These are phyloP conservation scores for Paxillus rubicundulus DNA, from an alignment of 768 basidiomycete genomes.

Conservation along the genomic window DNA sequence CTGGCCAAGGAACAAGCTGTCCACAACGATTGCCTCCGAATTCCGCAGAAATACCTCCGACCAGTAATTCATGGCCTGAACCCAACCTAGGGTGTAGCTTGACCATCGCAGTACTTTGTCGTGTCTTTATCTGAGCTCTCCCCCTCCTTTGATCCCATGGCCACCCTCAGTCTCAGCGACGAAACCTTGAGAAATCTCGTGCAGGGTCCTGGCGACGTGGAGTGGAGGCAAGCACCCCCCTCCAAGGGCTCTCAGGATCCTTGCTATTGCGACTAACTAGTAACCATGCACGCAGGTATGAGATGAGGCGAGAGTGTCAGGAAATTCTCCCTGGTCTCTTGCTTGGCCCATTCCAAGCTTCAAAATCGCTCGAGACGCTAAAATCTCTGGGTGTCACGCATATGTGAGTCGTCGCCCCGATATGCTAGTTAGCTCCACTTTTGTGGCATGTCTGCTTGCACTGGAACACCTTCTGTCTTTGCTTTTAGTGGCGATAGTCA, in stretches of 20 bases:
- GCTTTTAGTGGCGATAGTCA: background rate
- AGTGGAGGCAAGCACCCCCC: constrained; percentile 64
- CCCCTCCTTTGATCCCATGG: constrained; percentile 9
- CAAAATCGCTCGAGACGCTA: constrained; percentile 75
- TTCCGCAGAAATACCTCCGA: constrained; percentile 25
- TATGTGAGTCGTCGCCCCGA: constrained; percentile 48
- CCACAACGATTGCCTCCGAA: constrained; percentile 17
- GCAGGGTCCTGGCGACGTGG: constrained; percentile 77
- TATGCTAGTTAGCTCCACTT: background rate
- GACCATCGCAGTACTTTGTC: background rate
- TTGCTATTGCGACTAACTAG: constrained; percentile 13
- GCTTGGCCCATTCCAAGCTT: constrained; percentile 86
- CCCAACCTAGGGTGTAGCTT: no score
- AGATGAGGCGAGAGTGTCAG: constrained; percentile 95
- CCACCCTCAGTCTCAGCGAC: constrained; percentile 28
- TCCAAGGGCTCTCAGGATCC: background rate
- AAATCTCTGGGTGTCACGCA: constrained; percentile 70
- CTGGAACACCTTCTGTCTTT: background rate
- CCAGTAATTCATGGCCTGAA: constrained; percentile 6
- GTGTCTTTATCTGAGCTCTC: background rate
- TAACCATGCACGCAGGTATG: constrained; percentile 55
- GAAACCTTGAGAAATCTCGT: constrained; percentile 58
- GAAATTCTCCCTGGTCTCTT: constrained; percentile 81
- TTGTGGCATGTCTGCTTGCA: background rate
- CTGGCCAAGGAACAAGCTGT: no score